Conservation (phyloP, 2,329 filamentous ascomycete species). For the Nigrospora oryzae region DNA sequence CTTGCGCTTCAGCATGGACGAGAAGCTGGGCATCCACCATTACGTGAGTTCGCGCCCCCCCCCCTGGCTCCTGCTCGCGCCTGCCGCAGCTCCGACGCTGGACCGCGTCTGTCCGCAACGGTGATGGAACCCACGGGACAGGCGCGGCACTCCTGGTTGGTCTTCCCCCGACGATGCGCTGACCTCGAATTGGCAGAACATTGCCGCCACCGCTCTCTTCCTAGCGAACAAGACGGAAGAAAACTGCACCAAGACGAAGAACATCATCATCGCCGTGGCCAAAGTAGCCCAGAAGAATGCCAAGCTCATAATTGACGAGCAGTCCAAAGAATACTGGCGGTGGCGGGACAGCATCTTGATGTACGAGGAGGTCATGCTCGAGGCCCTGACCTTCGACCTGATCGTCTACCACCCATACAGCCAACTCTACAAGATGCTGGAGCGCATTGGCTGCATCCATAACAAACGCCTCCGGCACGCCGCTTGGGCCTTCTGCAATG, state of each 20-base stretch:
- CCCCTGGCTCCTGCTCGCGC: too few species aligned
- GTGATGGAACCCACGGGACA: too few species aligned
- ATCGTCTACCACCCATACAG: slow-evolving; percentile 84
- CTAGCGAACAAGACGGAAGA: slow-evolving; percentile 96
- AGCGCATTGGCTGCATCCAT: slow-evolving; percentile 63
- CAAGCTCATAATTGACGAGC: slow-evolving; percentile 84
- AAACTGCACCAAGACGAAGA: slow-evolving; percentile 90
- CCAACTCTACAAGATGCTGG: slow-evolving; percentile 72
- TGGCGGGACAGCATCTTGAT: slow-evolving; percentile 92
- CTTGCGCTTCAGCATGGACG: slow-evolving; percentile 78
- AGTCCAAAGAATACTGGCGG: slow-evolving; percentile 96
- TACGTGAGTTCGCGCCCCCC: slow-evolving; percentile 52
- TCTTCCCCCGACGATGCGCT: too few species aligned
- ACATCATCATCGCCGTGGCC: slow-evolving; percentile 87
- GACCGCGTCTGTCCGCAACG: too few species aligned
- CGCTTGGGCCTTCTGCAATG: slow-evolving; percentile 90
- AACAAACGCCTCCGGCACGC: slow-evolving; percentile 78
- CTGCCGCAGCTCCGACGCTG: too few species aligned
- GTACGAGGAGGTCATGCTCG: slow-evolving; percentile 87
- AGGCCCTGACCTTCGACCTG: slow-evolving; percentile 87
- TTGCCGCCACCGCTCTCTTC: slow-evolving; percentile 85
- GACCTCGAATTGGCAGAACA: slow-evolving; percentile 40
- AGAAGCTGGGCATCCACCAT: slow-evolving; percentile 74
- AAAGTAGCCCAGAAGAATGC: slow-evolving; percentile 93
- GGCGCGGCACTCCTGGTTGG: too few species aligned